These are phyloP conservation scores for Scutellaria baicalensis DNA, from an alignment of 257 asterid genomes.

Conservation along the genomic window DNA sequence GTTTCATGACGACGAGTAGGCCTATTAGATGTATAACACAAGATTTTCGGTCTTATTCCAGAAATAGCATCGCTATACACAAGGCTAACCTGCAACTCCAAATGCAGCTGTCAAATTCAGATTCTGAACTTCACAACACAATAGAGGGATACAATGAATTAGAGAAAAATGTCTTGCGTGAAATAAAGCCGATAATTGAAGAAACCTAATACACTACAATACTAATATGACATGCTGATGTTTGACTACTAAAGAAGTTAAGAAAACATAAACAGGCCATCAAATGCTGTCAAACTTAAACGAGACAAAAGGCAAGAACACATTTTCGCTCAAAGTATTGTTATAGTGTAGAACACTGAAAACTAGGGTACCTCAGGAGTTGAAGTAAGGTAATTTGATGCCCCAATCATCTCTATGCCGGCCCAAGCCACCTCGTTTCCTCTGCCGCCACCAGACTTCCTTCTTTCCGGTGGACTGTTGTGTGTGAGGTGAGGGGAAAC, in stretches of 20 bases:
- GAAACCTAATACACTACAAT: neutral
- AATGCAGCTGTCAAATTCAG: slow-evolving; percentile 23
- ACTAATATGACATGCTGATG: neutral
- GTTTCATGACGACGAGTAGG: slow-evolving; percentile 20
- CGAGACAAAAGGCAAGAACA: neutral
- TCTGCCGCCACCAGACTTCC: no score
- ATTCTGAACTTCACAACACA: neutral
- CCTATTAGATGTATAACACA: slow-evolving; percentile 33
- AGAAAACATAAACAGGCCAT: neutral
- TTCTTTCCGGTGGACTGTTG: no score
- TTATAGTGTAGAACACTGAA: no score
- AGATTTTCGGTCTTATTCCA: slow-evolving; percentile 25
- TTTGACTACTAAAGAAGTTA: neutral
- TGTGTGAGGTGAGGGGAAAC: no score
- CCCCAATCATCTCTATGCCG: no score
- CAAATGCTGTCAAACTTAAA: neutral
- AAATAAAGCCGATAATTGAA: neutral
- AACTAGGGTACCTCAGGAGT: no score
- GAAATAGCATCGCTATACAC: slow-evolving; percentile 10
- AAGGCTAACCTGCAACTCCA: slow-evolving; percentile 43
- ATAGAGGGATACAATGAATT: neutral
- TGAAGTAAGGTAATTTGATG: no score
- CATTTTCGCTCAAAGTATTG: no score
- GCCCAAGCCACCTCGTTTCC: no score
- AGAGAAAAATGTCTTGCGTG: neutral